Percentiles rank a stretch among this genome's conserved stretches.
Evolutionary conservation across 768 basidiomycete species (phyloP).

Genomic region (Phaeotremella fagi): DNA sequence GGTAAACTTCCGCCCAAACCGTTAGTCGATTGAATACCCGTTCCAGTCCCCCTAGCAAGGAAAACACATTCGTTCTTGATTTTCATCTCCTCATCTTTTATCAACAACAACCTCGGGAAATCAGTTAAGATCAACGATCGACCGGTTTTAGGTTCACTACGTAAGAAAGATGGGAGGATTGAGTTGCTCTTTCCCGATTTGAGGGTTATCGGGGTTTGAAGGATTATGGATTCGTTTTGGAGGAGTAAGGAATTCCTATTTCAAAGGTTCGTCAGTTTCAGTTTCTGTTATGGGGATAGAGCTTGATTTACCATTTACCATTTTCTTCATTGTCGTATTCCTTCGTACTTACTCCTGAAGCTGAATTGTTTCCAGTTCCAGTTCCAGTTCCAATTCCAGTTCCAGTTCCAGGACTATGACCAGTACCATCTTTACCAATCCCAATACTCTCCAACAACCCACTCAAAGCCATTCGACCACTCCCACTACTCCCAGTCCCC

Average conservation of each 20-base stretch:
- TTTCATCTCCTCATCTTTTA: conserved; percentile 39
- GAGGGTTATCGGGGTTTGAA: conserved; percentile 27
- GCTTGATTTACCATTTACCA: conserved; percentile 13
- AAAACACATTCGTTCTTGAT: conserved; percentile 43
- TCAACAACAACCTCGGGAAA: conserved; percentile 42
- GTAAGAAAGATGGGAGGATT: conserved; percentile 33
- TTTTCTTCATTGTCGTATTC: not conserved
- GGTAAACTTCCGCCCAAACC: conserved; percentile 5
- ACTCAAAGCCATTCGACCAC: conserved; percentile 27
- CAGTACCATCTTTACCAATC: conserved; percentile 16
- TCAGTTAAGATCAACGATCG: conserved; percentile 39
- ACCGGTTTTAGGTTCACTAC: conserved; percentile 21
- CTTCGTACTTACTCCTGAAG: no score
- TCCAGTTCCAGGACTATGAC: conserved; percentile 18
- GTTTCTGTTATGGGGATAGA: no score
- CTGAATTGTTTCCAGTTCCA: no score
- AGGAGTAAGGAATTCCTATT: conserved; percentile 31
- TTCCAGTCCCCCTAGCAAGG: conserved; percentile 12
- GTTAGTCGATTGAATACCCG: not conserved
- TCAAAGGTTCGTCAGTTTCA: conserved; percentile 1
- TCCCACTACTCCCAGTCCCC: conserved; percentile 20
- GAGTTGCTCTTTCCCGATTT: conserved; percentile 26
- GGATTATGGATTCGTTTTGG: conserved; percentile 36
- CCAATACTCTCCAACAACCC: conserved; percentile 38
- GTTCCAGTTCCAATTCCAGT: no score